A percentile compares a stretch with the other conserved stretches of the same genome.
These are phyloP conservation scores for Ceratocystis huliohia DNA, from an alignment of 2,329 filamentous ascomycete genomes.

Conservation along the genomic window DNA sequence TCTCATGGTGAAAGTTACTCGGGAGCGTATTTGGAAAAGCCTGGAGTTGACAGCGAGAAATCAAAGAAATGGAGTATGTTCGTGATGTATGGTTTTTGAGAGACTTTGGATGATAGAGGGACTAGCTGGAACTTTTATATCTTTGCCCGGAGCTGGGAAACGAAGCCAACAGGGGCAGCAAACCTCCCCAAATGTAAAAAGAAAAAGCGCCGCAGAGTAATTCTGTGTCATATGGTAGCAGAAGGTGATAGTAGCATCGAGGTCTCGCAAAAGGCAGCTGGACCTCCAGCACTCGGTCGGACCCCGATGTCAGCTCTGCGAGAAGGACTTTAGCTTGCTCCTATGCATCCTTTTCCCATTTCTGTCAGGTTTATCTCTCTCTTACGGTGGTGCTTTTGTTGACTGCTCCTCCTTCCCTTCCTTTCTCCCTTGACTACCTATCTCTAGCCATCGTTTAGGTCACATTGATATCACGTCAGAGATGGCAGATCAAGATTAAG, in stretches of 20 bases:
- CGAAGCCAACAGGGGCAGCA: background rate
- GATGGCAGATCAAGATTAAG: background rate
- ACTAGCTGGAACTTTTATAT: background rate
- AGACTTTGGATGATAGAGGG: background rate
- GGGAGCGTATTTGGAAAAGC: background rate
- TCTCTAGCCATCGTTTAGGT: background rate
- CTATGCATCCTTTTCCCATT: background rate
- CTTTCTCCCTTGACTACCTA: background rate
- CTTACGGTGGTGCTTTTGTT: background rate
- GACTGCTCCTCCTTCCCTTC: background rate
- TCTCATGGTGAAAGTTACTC: constrained; percentile 26
- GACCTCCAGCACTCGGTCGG: background rate
- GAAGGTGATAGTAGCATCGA: background rate
- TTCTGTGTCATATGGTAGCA: background rate
- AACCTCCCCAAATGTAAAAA: background rate
- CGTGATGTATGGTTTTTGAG: background rate
- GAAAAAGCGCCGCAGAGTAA: background rate
- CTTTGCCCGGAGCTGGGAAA: background rate
- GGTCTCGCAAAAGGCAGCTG: background rate
- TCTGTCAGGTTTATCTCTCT: background rate
- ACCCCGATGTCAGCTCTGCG: background rate
- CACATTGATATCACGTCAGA: background rate
- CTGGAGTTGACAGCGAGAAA: background rate
- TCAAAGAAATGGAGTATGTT: background rate
- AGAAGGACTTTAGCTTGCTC: background rate